Base-by-base conservation (phyloP, 305 asterid species). In the Fraxinus greggii region DNA sequence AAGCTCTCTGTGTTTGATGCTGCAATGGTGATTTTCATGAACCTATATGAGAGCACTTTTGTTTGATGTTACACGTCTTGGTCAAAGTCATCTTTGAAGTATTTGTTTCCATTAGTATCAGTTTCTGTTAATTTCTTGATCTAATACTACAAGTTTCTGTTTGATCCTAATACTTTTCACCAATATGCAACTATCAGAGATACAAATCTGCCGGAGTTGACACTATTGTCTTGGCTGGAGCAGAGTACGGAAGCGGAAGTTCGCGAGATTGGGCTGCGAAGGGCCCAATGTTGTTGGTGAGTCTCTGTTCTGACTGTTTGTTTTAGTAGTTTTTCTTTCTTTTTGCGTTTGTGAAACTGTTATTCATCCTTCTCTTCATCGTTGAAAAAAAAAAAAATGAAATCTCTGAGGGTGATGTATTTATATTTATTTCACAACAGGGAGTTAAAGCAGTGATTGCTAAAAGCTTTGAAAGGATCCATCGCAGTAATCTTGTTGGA, bases 241-340 rank as follows among this genome's bases (percentile, higher is more conserved):
- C 98, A 12, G 98, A 95, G 90, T 95, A 95, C 80, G 98, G 98
- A 88, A 95, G 98, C 82, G 98, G 98, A 83, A 93, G 98, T 87
- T 93, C 98, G 35, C 88, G 98, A 61, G 98, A 94, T 86, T 93
- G 97, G 98, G 98, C 98, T 26, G 98, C 98, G 77, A 94, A 94
- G 88, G 98, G 98, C 36, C 98, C 98, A 17, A 94, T 92, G 98
- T 87, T 94, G 84, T 86, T 90, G 98, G 98, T 92, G 78, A 85
- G 90, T 21, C 28, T 56, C 69, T 15, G 40, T 28, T 70, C 80
- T 26, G 67, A 42, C 54, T 10, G 17, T 42, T 42, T 42, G 10
- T 35, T 1, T 42, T 42, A 10, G 51, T 42, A 42, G 51, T 42
- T 42, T 42, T 42, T 42, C 48, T 9, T 42, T 10, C 51, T 10